These are phyloP conservation scores for Murraya koenigii DNA, from an alignment of 345 rosid species.

Conservation along the genomic window DNA sequence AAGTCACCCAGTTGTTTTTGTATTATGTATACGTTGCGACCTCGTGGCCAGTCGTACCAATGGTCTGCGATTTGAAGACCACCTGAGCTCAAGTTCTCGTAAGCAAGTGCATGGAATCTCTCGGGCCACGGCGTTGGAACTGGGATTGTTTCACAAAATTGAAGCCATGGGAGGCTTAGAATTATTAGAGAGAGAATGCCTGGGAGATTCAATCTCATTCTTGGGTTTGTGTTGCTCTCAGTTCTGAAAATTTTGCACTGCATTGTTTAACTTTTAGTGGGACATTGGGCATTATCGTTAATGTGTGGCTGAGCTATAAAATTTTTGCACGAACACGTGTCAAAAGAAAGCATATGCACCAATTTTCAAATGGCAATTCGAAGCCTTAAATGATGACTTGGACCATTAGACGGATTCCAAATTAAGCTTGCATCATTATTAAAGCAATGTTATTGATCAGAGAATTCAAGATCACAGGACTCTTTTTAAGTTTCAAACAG, in stretches of 20 bases:
- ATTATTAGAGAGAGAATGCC: background rate
- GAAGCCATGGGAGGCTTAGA: background rate
- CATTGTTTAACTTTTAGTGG: too few relatives aligned
- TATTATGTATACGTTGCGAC: conserved; percentile 27
- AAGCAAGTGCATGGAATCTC: conserved; percentile 37
- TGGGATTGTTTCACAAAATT: conserved; percentile 5
- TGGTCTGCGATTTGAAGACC: conserved; percentile 20
- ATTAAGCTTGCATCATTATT: too few relatives aligned
- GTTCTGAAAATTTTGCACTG: too few relatives aligned
- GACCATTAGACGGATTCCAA: too few relatives aligned
- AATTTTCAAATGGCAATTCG: too few relatives aligned
- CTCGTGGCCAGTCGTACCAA: conserved; percentile 43
- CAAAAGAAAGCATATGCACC: too few relatives aligned
- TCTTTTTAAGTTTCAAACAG: background rate
- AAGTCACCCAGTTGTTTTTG: conserved; percentile 31
- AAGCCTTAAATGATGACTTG: too few relatives aligned
- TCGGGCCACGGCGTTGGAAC: conserved; percentile 38
- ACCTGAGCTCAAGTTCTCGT: conserved; percentile 19
- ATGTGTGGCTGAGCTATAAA: background rate
- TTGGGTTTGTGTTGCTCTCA: too few relatives aligned
- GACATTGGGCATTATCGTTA: background rate
- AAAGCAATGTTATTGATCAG: background rate
- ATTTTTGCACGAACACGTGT: too few relatives aligned
- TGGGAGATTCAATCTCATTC: too few relatives aligned
- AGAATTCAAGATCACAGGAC: background rate